Evolutionary conservation across 345 rosid genomes (phyloP), one percentile per base, ranked within the genome.

Genomic region (Bruguiera sexangula): DNA sequence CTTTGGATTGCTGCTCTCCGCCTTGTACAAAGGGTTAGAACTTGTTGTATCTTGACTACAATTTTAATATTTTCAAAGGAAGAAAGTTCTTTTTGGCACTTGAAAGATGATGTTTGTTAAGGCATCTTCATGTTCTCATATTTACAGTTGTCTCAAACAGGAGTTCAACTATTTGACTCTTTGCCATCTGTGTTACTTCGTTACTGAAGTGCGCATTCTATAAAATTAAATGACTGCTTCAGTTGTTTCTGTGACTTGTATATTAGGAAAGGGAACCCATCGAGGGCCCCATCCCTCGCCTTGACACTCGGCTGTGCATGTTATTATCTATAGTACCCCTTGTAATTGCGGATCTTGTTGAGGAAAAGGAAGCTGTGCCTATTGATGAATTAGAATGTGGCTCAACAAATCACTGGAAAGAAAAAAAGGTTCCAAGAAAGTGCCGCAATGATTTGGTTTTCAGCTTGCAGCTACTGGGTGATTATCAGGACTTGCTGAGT

Each of bases 1-100:
- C 84, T 95, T 71, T 95, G 99, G 99, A 82, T 92, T 80, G 88
- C 99, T 60, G 89, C 97, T 75, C 80, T 95, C 67, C 93, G 99
- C 70, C 96, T 92, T 78, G 88, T 95, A 78, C 99, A 95, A 75
- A 86, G 99, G 96, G 99, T 76, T 34, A 65, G 74, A 52, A 65
- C 37, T 24, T 43, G 5, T 43, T 43, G 50, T 43, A 43, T 46
- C 18, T 60, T 46, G 32, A 30, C 34, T 8, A 43, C 13, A 30
- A 10, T 43, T 43, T 13, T 11, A 2, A 11, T 43, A 43, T 43
- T 13, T 43, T 43, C 19, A 43, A 43, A 43, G 50, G 5, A 43
- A 13, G 50, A 43, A 43, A 43, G 50, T 43, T 43, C 15, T 15
- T 43, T 43, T 43, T 43, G 50, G 6, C 48, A 39, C 48, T 39